These are phyloP conservation scores for Candida endomychidarum DNA, from an alignment of 805 yeast species.

Conservation along the genomic window DNA sequence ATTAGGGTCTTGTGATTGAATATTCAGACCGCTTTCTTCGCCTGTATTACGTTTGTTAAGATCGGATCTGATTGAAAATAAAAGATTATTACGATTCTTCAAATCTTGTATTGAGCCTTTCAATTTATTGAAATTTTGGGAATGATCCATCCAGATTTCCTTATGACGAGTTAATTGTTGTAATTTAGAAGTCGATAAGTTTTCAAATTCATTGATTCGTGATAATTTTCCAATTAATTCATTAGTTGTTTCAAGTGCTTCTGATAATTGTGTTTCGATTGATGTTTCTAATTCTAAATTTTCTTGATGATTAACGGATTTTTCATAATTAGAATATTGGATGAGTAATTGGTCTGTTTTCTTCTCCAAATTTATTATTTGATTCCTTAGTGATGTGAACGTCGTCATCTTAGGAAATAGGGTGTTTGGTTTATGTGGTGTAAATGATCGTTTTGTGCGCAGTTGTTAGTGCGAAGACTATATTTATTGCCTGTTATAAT, in stretches of 20 bases:
- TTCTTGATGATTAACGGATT: conserved; percentile 22
- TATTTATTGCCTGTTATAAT: too few relatives aligned
- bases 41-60: conserved; percentile 57
- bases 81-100: conserved; percentile 69
- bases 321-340: conserved; percentile 35
- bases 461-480: too few relatives aligned
- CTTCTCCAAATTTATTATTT: conserved; percentile 67
- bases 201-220: conserved; percentile 16
- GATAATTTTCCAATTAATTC: conserved; percentile 44
- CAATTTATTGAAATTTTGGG: conserved; percentile 60
- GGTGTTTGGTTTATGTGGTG: neutral
- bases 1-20: conserved; percentile 43
- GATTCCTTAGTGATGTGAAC: conserved; percentile 67
- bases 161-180: conserved; percentile 83
- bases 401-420: conserved; percentile 30
- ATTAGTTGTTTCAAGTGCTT: conserved; percentile 42
- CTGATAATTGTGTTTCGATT: conserved; percentile 24
- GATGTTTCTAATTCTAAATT: conserved; percentile 24
- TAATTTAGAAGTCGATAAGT: conserved; percentile 65
- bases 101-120: conserved; percentile 63
- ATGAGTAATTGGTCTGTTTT: conserved; percentile 60
- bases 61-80: conserved; percentile 76
- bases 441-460: neutral
- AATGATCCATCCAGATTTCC: conserved; percentile 72
- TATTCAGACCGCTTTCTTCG: neutral